These are phyloP conservation scores for Auricularia auricula-judae DNA, from an alignment of 768 basidiomycete species.

Conservation along the genomic window DNA sequence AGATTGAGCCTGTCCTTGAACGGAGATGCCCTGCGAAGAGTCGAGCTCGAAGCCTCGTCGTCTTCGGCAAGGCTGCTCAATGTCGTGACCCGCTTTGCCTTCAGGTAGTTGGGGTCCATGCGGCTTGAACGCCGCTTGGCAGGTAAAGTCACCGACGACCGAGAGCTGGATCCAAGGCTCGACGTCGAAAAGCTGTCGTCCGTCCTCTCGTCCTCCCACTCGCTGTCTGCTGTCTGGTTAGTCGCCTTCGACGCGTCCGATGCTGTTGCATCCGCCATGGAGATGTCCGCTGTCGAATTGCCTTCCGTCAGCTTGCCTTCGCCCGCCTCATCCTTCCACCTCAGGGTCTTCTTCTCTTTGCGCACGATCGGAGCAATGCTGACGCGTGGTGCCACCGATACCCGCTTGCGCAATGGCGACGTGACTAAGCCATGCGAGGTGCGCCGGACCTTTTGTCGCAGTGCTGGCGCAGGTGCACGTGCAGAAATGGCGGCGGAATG, in stretches of 20 bases:
- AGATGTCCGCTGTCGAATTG: neutral
- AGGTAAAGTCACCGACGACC: neutral
- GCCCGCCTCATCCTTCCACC: constrained; percentile 84
- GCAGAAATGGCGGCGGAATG: constrained; percentile 37
- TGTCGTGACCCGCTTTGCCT: constrained; percentile 30
- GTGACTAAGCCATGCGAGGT: constrained; percentile 35
- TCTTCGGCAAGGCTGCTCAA: constrained; percentile 62
- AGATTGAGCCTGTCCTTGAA: constrained; percentile 61
- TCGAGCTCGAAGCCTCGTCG: constrained; percentile 44
- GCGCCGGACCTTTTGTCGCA: constrained; percentile 30
- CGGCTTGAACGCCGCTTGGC: constrained; percentile 49
- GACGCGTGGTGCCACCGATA: constrained; percentile 36
- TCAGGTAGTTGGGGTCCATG: constrained; percentile 60
- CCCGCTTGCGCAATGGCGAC: constrained; percentile 20
- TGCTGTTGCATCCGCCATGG: too few relatives aligned
- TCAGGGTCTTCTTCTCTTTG: constrained; percentile 55
- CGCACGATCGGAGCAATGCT: constrained; percentile 45
- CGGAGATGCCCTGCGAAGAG: constrained; percentile 22
- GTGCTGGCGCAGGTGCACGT: constrained; percentile 37
- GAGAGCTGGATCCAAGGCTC: constrained; percentile 1
- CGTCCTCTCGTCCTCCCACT: constrained; percentile 85
- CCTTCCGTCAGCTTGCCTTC: constrained; percentile 52
- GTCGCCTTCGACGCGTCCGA: constrained; percentile 17
- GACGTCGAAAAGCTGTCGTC: constrained; percentile 44
- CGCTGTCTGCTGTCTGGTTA: constrained; percentile 28